Percentiles rank a stretch among this genome's conserved stretches.
Conservation (phyloP, 2,329 filamentous ascomycete genomes). For the Tolypocladium cylindrosporum region DNA sequence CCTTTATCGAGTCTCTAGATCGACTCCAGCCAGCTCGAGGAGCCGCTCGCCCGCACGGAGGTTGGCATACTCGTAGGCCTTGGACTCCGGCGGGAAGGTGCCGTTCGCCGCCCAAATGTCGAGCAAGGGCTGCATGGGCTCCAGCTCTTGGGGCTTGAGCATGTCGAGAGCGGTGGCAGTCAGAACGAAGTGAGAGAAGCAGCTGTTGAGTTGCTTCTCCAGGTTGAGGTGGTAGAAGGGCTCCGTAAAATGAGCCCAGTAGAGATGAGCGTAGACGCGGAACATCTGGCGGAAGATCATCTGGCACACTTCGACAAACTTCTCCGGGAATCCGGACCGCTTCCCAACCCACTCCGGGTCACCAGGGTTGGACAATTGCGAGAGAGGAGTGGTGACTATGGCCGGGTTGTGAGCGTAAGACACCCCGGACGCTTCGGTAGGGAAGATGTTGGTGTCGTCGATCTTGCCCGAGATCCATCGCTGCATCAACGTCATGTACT, state of each 20-base stretch:
- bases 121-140: slow-evolving; percentile 91
- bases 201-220: slow-evolving; percentile 75
- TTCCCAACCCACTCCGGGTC: slow-evolving; percentile 79
- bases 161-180: slow-evolving; percentile 74
- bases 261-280: slow-evolving; percentile 93
- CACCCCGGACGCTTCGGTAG: slow-evolving; percentile 66
- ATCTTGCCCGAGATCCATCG: slow-evolving; percentile 97
- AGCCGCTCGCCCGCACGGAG: slow-evolving; percentile 49
- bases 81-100: slow-evolving; percentile 69
- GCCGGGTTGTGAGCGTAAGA: slow-evolving; percentile 56
- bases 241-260: slow-evolving; percentile 88
- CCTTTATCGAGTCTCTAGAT: slow-evolving; percentile 12
- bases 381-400: slow-evolving; percentile 48
- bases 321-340: slow-evolving; percentile 81
- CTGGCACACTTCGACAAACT: slow-evolving; percentile 84
- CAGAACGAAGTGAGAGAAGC: slow-evolving; percentile 76
- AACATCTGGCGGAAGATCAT: slow-evolving; percentile 98
- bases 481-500: slow-evolving; percentile 93
- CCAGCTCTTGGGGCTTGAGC: slow-evolving; percentile 79
- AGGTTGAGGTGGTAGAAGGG: slow-evolving; percentile 76
- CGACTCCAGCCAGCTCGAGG: slow-evolving; percentile 34
- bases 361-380: slow-evolving; percentile 49
- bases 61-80: slow-evolving; percentile 57
- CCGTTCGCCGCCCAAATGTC: slow-evolving; percentile 87
- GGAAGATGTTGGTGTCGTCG: slow-evolving; percentile 81